Evolutionary conservation across 2,329 filamentous ascomycete species (phyloP), one percentile per base, ranked within the genome.

Genomic region (Orbilia oligospora): DNA sequence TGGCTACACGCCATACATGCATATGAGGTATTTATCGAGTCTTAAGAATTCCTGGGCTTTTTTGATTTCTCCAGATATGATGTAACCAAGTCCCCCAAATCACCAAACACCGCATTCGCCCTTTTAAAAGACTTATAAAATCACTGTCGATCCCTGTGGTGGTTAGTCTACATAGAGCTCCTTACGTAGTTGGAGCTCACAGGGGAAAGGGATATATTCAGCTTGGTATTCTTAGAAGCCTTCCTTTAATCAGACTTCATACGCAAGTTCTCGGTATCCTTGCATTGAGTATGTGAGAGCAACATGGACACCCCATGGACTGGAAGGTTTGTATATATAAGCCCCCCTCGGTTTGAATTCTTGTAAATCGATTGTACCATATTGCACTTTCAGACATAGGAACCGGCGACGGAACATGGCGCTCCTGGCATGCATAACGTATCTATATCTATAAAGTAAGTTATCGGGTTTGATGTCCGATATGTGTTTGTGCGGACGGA

Each of bases 81-180:
- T 2, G n/a, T 22, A 51, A 27, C 48, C 10, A 51, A 49, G 48
- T 12, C 16, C 2, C 6, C 27, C 27, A 6, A 55, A n/a, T 18
- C 18, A 46, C 51, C 27, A 55, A 51, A 51, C 20, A 51, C 48
- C 48, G 9, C 20, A 51, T 27, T 27, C 20, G 2, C 48, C 14
- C 24, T 58, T 58, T 22, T 58, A 58, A 58, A 56, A 41, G n/a
- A 38, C 22, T 58, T 46, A 58, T 22, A 58, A 20, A 20, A 22
- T 6, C 16, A 38, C 33, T 30, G 33, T 58, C 22, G 53, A 38
- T 38, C 33, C 53, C 18, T 58, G 33, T 22, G 9, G 16, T 22
- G 38, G 16, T 27, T 30, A 14, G 5, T 2, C 3, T 55, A 55
- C 9, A 2, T 22, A 38, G 53, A 58, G 33, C n/a, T 41, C 53